Base-by-base conservation (phyloP, 2,329 filamentous ascomycete species). In the Fusarium sp. region DNA sequence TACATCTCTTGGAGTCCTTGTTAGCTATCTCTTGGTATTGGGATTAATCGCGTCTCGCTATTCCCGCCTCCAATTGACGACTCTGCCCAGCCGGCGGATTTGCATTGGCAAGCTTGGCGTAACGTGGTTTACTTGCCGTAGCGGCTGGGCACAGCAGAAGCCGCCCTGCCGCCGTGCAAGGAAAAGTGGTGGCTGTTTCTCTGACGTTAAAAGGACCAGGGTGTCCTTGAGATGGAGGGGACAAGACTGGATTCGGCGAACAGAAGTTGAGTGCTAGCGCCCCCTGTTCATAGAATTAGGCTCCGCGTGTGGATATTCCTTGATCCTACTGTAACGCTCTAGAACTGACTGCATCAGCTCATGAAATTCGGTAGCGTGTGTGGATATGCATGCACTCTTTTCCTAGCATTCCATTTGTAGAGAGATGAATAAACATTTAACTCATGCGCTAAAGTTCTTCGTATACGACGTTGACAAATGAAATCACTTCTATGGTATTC, bases 41-140 rank as follows among this genome's bases (percentile, higher is more conserved):
- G 66, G 23, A 32, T 56, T 56, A 62, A 66, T 33, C 13, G 19
- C 23, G 20, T 22, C 5, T 45, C 25, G 48, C 63, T 70, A 71
- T 71, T 71, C 61, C 68, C 67, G 68, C 57, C 56, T 67, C 69
- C 68, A 69, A 71, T 71, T 65, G 56, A 44, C 50, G 15, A 22
- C 3, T 30, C 32, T 47, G 69, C 67, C 67, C 52, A 68, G 67
- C 44, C 17, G 58, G 56, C 53, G 27, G 64, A 67, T 67, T 72
- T 63, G 25, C 50, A 37, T 60, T 50, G 39, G 60, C 32, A 32
- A 15, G 27, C 70, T 72, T 72, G 69, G 69, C 64, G 45, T n/a
- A 70, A 60, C 54, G 57, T 67, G 66, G 66, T 58, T 22, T n/a
- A 20, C 15, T 23, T 35, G 49, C 53, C 40, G 33, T 64, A 50